phyloP scores from a whole-genome alignment of 306 rosid genomes.

The Betula pendula region DNA sequence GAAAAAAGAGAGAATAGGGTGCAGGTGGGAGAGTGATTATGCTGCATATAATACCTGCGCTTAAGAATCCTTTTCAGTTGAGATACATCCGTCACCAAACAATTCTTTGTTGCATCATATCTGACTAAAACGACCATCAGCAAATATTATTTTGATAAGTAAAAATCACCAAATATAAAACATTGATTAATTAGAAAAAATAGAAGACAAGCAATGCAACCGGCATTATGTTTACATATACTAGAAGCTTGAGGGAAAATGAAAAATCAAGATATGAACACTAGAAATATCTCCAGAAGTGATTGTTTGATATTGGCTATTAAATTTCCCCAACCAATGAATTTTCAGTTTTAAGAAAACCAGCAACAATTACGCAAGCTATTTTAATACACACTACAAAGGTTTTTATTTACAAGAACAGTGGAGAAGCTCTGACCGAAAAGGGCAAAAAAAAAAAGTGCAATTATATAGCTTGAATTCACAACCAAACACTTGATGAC shows the following conservation, averaged over 20 bases:
- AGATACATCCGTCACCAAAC: constrained; percentile 61
- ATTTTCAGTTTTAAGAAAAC: not conserved
- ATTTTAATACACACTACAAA: not conserved
- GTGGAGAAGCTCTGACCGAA: not conserved
- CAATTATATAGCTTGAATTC: constrained; percentile 1
- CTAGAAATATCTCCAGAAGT: not conserved
- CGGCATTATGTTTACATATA: constrained; percentile 9
- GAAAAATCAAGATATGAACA: not conserved
- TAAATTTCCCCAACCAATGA: not conserved
- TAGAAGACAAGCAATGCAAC: constrained; percentile 4
- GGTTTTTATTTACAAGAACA: not conserved
- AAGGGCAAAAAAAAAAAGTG: not conserved
- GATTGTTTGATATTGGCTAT: not conserved
- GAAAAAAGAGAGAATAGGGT: constrained; percentile 7
- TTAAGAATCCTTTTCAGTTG: constrained; percentile 84
- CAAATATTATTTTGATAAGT: constrained; percentile 13
- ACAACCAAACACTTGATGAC: not conserved
- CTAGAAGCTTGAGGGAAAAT: not conserved
- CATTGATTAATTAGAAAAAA: constrained; percentile 15
- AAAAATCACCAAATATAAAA: constrained; percentile 35
- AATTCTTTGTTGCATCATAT: constrained; percentile 67
- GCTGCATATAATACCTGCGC: constrained; percentile 61
- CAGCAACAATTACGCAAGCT: not conserved
- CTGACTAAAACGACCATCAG: constrained; percentile 69
- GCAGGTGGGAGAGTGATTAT: constrained; percentile 6